Conservation (phyloP, 805 yeast species). For the Sungouiella blattae region DNA sequence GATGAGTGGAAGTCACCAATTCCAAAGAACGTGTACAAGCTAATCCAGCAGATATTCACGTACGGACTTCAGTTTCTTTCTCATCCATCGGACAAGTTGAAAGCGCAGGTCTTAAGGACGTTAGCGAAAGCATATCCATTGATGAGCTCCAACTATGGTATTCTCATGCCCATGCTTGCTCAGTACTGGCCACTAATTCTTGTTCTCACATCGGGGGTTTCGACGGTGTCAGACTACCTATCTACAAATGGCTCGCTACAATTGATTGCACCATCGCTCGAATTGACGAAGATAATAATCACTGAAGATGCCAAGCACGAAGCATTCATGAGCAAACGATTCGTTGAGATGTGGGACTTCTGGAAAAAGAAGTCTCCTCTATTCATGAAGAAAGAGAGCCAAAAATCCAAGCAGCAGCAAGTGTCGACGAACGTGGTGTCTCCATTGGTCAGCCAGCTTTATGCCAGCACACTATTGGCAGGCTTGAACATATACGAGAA, state of each 20-base stretch:
- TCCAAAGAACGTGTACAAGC: slow-evolving; percentile 55
- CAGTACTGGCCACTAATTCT: slow-evolving; percentile 31
- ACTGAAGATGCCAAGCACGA: slow-evolving; percentile 36
- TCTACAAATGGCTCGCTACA: slow-evolving; percentile 1
- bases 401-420: neutral
- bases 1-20: slow-evolving; percentile 62
- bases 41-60: slow-evolving; percentile 57
- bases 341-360: slow-evolving; percentile 44
- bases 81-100: slow-evolving; percentile 58
- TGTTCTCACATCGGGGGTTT: slow-evolving; percentile 17
- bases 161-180: slow-evolving; percentile 31
- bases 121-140: slow-evolving; percentile 29
- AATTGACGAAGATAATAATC: slow-evolving; percentile 25
- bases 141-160: slow-evolving; percentile 27
- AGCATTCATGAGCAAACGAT: slow-evolving; percentile 45
- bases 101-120: slow-evolving; percentile 54
- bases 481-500: slow-evolving; percentile 40
- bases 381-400: neutral
- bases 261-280: slow-evolving; percentile 26
- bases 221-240: slow-evolving; percentile 12
- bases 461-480: slow-evolving; percentile 27
- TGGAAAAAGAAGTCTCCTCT: slow-evolving; percentile 6
- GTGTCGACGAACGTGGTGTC: slow-evolving; percentile 4
- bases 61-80: slow-evolving; percentile 70
- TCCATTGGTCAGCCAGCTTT: slow-evolving; percentile 17